phyloP scores from a whole-genome alignment of 495 filamentous ascomycete genomes.

The Bacidia rubella region DNA sequence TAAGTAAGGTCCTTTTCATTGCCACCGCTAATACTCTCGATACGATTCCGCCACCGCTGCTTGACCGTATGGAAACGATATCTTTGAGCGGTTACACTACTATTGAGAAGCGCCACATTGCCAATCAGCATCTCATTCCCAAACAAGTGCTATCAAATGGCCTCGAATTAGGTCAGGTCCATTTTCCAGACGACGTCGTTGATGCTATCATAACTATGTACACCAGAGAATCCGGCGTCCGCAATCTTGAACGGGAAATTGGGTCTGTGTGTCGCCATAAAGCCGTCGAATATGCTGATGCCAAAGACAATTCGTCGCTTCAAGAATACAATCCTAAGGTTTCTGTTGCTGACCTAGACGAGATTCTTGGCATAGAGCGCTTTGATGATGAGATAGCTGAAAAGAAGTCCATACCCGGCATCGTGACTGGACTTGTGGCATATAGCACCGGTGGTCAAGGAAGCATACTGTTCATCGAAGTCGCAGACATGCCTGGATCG shows the following conservation, averaged over 20 bases:
- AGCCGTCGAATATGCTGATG: constrained; percentile 86
- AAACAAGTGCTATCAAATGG: constrained; percentile 83
- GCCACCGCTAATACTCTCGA: constrained; percentile 96
- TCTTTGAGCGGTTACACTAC: constrained; percentile 89
- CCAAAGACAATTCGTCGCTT: constrained; percentile 58
- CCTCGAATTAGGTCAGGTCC: constrained; percentile 56
- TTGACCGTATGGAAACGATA: constrained; percentile 96
- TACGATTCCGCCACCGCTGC: constrained; percentile 85
- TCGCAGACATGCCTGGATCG: constrained; percentile 89
- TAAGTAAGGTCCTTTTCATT: constrained; percentile 95
- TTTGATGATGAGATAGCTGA: constrained; percentile 95
- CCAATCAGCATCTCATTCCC: constrained; percentile 79
- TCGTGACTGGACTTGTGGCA: constrained; percentile 96
- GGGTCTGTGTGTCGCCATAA: constrained; percentile 89
- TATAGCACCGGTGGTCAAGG: constrained; percentile 88
- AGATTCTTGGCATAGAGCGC: constrained; percentile 83
- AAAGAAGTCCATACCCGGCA: constrained; percentile 71
- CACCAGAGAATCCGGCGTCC: constrained; percentile 94
- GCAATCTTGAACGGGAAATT: constrained; percentile 90
- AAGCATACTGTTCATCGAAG: constrained; percentile 96
- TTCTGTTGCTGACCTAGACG: constrained; percentile 65
- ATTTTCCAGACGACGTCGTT: constrained; percentile 68
- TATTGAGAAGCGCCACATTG: constrained; percentile 95
- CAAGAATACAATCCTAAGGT: constrained; percentile 63
- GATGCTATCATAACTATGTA: constrained; percentile 92